Evolutionary conservation across 257 asterid species (phyloP).

Genomic region (Solanum peruvianum): DNA sequence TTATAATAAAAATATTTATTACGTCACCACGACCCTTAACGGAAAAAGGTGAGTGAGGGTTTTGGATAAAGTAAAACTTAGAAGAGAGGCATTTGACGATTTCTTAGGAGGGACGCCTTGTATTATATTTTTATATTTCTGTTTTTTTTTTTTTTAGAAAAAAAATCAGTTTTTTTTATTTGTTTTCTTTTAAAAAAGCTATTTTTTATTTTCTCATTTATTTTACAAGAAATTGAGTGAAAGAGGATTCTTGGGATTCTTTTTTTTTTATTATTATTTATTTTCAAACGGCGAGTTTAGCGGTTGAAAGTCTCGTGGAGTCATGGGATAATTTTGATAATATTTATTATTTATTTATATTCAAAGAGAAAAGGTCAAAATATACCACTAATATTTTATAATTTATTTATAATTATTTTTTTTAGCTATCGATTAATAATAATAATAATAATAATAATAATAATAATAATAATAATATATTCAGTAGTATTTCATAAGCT

Average conservation of each 20-base stretch:
- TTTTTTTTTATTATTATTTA: too few relatives aligned
- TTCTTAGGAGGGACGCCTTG: constrained; percentile 66
- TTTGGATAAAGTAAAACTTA: neutral
- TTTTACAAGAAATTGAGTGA: constrained; percentile 23
- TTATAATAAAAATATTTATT: neutral
- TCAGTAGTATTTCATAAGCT: too few relatives aligned
- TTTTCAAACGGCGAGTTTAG: constrained; percentile 1
- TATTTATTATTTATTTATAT: neutral
- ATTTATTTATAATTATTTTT: neutral
- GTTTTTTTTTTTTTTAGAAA: too few relatives aligned
- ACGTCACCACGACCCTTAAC: neutral
- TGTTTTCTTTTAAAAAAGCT: neutral
- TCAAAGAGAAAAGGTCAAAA: neutral
- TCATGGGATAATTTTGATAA: neutral
- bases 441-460: too few relatives aligned
- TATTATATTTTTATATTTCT: neutral
- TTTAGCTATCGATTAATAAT: neutral
- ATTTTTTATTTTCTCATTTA: neutral
- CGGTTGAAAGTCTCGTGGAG: neutral
- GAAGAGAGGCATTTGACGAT: constrained; percentile 23
- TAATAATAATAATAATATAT: too few relatives aligned
- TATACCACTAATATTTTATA: neutral
- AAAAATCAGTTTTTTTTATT: too few relatives aligned
- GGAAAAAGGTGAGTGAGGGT: neutral
- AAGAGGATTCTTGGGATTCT: constrained; percentile 1